Base-by-base conservation (phyloP, 495 filamentous ascomycete species). In the Penicillium simplicissimum region DNA sequence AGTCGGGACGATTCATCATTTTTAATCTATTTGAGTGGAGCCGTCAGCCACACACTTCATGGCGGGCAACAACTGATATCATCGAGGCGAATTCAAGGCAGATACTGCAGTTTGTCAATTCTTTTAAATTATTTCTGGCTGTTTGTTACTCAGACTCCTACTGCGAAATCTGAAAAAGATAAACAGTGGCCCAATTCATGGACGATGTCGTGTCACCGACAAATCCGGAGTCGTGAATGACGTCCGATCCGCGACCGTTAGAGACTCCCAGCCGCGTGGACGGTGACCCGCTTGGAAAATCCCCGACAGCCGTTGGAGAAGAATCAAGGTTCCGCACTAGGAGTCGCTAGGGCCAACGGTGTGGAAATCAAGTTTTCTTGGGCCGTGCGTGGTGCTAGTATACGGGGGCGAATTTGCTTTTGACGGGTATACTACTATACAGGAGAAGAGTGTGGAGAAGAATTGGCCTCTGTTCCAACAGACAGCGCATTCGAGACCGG, bases 11-110 rank as follows among this genome's bases (percentile, higher is more conserved):
- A 60, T 68, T 63, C 66, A 68, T 68, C 63, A 68, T 67, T 54
- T 71, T 70, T 70, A 72, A 72, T 72, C 57, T 72, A 72, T 72
- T 68, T 55, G 25, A 62, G 69, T 72, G 69, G 69, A 68, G 67
- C 51, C 62, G 25, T 62, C 69, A 70, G 69, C 69, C 69, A 72
- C 69, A 62, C 65, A 68, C 63, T 65, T 72, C 67, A 70, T 70
- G 52, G 35, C 23, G 9, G 25, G 36, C 57, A 11, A 36, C 36
- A 55, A 40, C 67, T 62, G 69, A 66, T 64, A 70, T 72, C 54
- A 62, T 64, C n/a, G 40, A 52, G 43, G 34, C 34, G 21, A 61
- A 60, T 40, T 64, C 61, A 67, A 62, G 61, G 45, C 52, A 54
- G 49, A 31, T 31, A 7, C 28, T 31, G 3, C 6, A 31, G 6